These are phyloP conservation scores for Apiospora sp. DNA, from an alignment of 2,329 filamentous ascomycete genomes.

Conservation along the genomic window DNA sequence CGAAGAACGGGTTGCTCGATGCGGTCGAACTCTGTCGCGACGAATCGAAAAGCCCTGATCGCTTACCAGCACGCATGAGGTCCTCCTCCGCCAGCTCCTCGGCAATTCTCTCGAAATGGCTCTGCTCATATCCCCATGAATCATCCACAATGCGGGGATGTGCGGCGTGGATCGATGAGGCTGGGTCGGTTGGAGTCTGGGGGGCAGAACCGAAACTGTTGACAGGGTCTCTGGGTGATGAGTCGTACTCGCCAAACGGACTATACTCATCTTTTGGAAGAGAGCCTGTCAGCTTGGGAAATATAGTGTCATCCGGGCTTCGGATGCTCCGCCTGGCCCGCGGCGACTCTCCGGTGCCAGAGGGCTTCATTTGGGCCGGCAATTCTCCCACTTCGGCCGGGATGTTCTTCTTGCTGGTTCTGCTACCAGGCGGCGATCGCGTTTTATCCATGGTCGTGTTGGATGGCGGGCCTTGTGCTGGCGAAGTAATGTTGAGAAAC, in stretches of 20 bases:
- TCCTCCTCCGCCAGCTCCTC: slow-evolving; percentile 36
- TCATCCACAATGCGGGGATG: slow-evolving; percentile 28
- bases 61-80: slow-evolving; percentile 39
- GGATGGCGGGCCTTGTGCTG: background rate
- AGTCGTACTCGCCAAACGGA: slow-evolving; percentile 3
- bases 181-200: background rate
- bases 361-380: background rate
- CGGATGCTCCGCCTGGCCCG: background rate
- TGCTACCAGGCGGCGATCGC: background rate
- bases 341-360: background rate
- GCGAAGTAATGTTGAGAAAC: background rate
- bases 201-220: background rate
- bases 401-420: background rate
- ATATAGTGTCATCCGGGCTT: background rate
- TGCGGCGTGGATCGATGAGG: background rate
- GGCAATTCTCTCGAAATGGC: slow-evolving; percentile 30
- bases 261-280: background rate
- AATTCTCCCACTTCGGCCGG: background rate
- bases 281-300: background rate
- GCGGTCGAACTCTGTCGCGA: slow-evolving; percentile 33
- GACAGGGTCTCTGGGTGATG: background rate
- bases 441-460: background rate
- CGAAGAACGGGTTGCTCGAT: slow-evolving; percentile 31
- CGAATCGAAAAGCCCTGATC: slow-evolving; percentile 35
- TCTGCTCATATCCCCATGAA: slow-evolving; percentile 30